Evolutionary conservation across 257 asterid genomes (phyloP), one percentile per base, ranked within the genome.

Genomic region (Osmanthus fragrans): DNA sequence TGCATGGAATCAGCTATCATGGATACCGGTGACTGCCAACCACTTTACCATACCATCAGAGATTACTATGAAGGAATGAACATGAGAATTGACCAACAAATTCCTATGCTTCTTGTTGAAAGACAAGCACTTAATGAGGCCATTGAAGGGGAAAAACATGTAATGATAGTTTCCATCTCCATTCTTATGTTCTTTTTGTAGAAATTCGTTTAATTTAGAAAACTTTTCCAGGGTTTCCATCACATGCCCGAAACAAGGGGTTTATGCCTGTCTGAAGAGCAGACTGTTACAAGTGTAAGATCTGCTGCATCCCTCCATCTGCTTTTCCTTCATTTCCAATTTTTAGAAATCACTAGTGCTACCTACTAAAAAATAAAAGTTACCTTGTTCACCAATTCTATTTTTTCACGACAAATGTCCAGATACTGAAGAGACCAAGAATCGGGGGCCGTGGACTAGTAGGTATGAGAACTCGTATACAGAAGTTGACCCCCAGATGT

Each of bases 221-320:
- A 47, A 12, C 45, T 72, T 60, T 42, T 73, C 5, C 89, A 96
- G 99, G 99, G 98, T 54, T 86, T 90, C 78, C 99, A 92, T 89
- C 98, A 94, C 89, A 89, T 91, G 95, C 99, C 99, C 27, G 98
- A 94, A 85, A 96, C 98, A 8, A 89, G 99, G 86, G 98, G 99
- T 27, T 84, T 96, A 71, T 96, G 99, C 89, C 89, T 96, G 71
- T 94, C 99, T 1, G 99, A 96, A 79, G 99, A 96, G 92, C 98
- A 93, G 85, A 92, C 97, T 4, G 97, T 94, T 77, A 86, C 95
- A 72, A 91, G 98, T 81, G 98, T 94, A 91, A 83, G 96, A 34
- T 73, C 69, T 81, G 45, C 67, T 37, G 45, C 73, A 30, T 79
- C 75, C 33, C 58, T 58, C 54, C 40, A 45, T 72, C 70, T 60